Conservation (phyloP, 1,284 basidiomycete species). For the Gomphus sp. region DNA sequence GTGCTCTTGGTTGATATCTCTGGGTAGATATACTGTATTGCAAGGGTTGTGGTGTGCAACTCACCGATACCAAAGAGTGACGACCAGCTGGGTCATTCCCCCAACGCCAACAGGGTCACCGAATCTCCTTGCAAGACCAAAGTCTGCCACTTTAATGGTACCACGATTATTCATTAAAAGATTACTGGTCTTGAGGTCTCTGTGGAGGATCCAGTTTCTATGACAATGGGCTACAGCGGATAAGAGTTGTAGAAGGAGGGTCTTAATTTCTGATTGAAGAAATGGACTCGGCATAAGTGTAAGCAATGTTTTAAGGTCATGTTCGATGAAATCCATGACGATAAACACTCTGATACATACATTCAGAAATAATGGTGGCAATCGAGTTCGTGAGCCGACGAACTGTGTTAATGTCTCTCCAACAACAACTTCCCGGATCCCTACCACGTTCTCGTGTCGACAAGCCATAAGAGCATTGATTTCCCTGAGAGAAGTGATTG, state of each 20-base stretch:
- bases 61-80: constrained; percentile 97
- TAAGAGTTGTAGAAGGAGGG: constrained; percentile 88
- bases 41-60: constrained; percentile 18
- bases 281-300: constrained; percentile 92
- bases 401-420: constrained; percentile 99
- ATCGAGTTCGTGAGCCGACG: constrained; percentile 28
- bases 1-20: constrained; percentile 56
- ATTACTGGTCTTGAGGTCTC: constrained; percentile 97
- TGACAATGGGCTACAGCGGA: constrained; percentile 92
- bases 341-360: constrained; percentile 78
- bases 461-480: constrained; percentile 91
- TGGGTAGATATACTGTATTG: constrained; percentile 6
- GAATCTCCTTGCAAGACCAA: constrained; percentile 91
- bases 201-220: constrained; percentile 94
- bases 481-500: constrained; percentile 94
- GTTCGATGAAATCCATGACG: constrained; percentile 99
- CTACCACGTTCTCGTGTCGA: constrained; percentile 91
- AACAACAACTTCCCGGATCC: constrained; percentile 93
- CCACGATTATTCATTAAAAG: constrained; percentile 98
- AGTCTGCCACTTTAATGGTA: constrained; percentile 97
- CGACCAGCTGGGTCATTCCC: constrained; percentile 94
- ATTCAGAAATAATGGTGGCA: constrained; percentile 15
- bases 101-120: constrained; percentile 90
- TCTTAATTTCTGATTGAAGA: constrained; percentile 96
- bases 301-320: constrained; percentile 94